A percentile compares a stretch with the other conserved stretches of the same genome.
phyloP scores from a whole-genome alignment of 106 monocot genomes.

The Dioscorea dumetorum region DNA sequence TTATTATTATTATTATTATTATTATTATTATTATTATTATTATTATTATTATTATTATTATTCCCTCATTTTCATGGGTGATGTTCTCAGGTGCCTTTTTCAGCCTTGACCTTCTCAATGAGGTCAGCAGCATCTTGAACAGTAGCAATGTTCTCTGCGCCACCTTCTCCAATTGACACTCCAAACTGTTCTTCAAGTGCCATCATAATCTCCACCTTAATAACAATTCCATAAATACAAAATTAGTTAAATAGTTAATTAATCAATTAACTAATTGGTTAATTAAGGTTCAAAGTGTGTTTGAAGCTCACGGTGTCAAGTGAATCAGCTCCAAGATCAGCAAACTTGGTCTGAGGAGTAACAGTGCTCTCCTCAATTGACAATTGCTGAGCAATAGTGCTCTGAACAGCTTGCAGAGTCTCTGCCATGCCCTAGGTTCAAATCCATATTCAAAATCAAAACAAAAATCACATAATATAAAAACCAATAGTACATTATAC shows the following conservation, averaged over 20 bases:
- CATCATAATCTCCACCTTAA: conserved; percentile 25
- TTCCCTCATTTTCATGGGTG: background rate
- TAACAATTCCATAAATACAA: too few species aligned
- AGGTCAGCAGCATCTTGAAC: conserved; percentile 17
- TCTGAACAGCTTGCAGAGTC: conserved; percentile 8
- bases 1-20: background rate
- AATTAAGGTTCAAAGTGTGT: too few species aligned
- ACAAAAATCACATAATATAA: too few species aligned
- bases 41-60: background rate
- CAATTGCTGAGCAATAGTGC: conserved; percentile 20
- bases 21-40: background rate
- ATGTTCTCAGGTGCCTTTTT: background rate
- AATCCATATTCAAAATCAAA: too few species aligned
- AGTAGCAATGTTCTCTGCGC: conserved; percentile 11
- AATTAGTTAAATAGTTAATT: too few species aligned
- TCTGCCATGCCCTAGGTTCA: conserved; percentile 5
- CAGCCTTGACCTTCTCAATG: conserved; percentile 18
- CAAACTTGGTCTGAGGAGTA: conserved; percentile 20
- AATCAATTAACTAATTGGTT: too few species aligned
- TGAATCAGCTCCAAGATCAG: conserved; percentile 23
- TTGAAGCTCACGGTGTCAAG: conserved; percentile 11
- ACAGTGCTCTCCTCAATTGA: conserved; percentile 20
- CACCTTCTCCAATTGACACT: conserved; percentile 15
- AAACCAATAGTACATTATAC: too few species aligned
- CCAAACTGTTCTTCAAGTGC: conserved; percentile 18